phyloP scores from a whole-genome alignment of 2,329 filamentous ascomycete genomes.

The Chrysosporium queenslandicum region DNA sequence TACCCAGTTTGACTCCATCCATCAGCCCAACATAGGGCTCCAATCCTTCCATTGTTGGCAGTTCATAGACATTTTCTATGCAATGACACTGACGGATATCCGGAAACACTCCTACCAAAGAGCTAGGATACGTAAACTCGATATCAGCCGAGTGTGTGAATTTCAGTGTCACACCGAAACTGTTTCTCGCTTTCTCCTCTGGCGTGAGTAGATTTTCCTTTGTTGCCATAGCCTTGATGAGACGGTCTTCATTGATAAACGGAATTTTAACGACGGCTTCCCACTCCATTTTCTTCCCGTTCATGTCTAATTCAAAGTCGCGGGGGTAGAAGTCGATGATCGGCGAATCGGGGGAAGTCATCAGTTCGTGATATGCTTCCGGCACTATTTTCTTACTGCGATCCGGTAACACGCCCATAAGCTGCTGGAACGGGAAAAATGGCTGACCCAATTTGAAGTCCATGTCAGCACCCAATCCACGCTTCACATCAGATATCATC shows the following conservation, averaged over 20 bases:
- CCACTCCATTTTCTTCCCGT: slow-evolving; percentile 99
- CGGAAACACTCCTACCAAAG: slow-evolving; percentile 79
- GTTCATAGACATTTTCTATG: slow-evolving; percentile 90
- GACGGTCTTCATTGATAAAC: slow-evolving; percentile 85
- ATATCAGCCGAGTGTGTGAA: slow-evolving; percentile 74
- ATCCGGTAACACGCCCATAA: slow-evolving; percentile 96
- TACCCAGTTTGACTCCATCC: slow-evolving; percentile 70
- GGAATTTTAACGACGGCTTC: slow-evolving; percentile 98
- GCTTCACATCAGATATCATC: slow-evolving; percentile 90
- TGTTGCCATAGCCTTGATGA: slow-evolving; percentile 75
- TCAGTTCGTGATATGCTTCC: slow-evolving; percentile 72
- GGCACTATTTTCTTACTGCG: slow-evolving; percentile 96
- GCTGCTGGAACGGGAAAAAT: slow-evolving; percentile 87
- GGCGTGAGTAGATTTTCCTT: slow-evolving; percentile 68
- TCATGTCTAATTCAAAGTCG: slow-evolving; percentile 97
- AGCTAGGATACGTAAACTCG: slow-evolving; percentile 77
- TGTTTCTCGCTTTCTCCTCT: slow-evolving; percentile 73
- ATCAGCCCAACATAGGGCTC: slow-evolving; percentile 77
- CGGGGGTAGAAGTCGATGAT: slow-evolving; percentile 97
- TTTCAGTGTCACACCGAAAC: slow-evolving; percentile 84
- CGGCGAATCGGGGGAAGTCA: slow-evolving; percentile 81
- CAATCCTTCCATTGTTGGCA: slow-evolving; percentile 83
- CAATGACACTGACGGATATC: slow-evolving; percentile 80
- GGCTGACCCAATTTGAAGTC: slow-evolving; percentile 91
- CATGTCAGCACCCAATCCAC: slow-evolving; percentile 74